Evolutionary conservation across 2,329 filamentous ascomycete species (phyloP).

Genomic region (Sphaerostilbella broomeana): DNA sequence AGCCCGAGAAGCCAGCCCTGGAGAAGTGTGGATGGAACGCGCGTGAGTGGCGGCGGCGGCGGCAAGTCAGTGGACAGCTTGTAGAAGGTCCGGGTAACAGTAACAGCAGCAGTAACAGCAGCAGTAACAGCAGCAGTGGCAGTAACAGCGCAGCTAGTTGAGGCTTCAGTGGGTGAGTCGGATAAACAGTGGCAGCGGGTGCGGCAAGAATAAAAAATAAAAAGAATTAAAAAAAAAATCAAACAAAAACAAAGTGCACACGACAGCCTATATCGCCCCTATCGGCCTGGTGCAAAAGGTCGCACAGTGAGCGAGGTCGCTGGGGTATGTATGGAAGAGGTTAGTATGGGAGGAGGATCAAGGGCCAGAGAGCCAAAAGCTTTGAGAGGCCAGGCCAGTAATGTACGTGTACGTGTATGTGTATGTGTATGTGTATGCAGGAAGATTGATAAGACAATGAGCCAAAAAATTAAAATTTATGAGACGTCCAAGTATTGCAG

Average conservation of each 20-base stretch:
- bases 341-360: too few species aligned
- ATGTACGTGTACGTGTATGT: too few species aligned
- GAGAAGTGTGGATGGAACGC: conserved; percentile 6
- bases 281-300: conserved; percentile 5
- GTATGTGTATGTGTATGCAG: too few species aligned
- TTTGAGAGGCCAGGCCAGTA: too few species aligned
- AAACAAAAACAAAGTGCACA: background rate
- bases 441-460: too few species aligned
- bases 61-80: background rate
- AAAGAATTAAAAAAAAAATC: background rate
- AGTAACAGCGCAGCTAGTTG: background rate
- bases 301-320: conserved; percentile 1
- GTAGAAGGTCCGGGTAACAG: background rate
- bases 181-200: background rate
- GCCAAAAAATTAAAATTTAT: too few species aligned
- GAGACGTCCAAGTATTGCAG: too few species aligned
- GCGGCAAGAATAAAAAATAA: conserved; percentile 1
- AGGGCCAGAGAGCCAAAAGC: too few species aligned
- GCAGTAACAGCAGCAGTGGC: conserved; percentile 1
- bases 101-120: conserved; percentile 6
- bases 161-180: background rate
- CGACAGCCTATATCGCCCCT: background rate
- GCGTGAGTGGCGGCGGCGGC: conserved; percentile 13
- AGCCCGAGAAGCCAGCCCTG: background rate
- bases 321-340: too few species aligned